Evolutionary conservation across 257 asterid genomes (phyloP).

Genomic region (Linaria vulgaris): DNA sequence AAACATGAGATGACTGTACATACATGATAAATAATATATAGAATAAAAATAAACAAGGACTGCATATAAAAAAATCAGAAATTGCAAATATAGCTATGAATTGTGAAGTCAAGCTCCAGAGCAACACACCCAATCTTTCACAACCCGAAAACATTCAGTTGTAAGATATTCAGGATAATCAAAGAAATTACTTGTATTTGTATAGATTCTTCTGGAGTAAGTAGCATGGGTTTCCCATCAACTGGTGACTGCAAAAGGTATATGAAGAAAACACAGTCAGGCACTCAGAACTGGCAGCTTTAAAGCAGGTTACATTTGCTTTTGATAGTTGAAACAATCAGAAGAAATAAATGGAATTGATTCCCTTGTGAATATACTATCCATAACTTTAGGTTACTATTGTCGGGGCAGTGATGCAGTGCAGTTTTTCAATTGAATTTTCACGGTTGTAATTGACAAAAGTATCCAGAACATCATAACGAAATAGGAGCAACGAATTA

Average conservation of each 20-base stretch:
- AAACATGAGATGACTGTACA: too few species aligned
- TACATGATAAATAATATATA: too few species aligned
- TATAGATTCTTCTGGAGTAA: slow-evolving; percentile 97
- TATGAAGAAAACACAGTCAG: slow-evolving; percentile 22
- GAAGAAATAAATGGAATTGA: too few species aligned
- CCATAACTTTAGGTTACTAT: neutral
- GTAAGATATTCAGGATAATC: neutral
- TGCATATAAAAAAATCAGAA: too few species aligned
- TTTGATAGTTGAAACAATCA: slow-evolving; percentile 14
- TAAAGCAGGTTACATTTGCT: neutral
- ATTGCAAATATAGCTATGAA: neutral
- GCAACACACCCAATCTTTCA: slow-evolving; percentile 3
- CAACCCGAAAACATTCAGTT: slow-evolving; percentile 9
- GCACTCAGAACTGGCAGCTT: slow-evolving; percentile 7
- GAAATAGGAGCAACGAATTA: neutral
- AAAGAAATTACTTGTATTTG: slow-evolving; percentile 71
- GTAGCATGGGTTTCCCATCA: slow-evolving; percentile 97
- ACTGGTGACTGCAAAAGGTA: slow-evolving; percentile 82
- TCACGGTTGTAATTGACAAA: neutral
- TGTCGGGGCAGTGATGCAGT: slow-evolving; percentile 1
- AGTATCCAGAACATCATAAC: neutral
- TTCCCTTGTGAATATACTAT: neutral
- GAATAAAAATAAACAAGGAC: too few species aligned
- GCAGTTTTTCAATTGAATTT: neutral
- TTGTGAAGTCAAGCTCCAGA: slow-evolving; percentile 12